Conservation (phyloP, 192 early-diverging fungal species). For the Gigaspora rosea region DNA sequence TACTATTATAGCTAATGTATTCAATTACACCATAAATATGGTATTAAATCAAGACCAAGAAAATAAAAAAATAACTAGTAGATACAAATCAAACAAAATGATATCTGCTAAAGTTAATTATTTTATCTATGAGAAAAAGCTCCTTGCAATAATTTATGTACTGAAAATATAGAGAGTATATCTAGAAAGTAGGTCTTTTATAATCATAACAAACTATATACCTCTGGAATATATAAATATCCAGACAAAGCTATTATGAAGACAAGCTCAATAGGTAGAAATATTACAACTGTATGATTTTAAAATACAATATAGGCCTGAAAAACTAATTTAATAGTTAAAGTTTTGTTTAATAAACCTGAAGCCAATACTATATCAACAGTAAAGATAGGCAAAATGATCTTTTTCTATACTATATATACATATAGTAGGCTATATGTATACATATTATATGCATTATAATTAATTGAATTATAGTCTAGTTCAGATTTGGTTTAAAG, state of each 20-base stretch:
- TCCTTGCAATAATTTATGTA: constrained; percentile 43
- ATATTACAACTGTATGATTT: constrained; percentile 6
- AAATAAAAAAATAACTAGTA: constrained; percentile 35
- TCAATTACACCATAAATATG: constrained; percentile 39
- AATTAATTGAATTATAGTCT: too few relatives aligned
- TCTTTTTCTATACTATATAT: too few relatives aligned
- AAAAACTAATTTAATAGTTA: constrained; percentile 31
- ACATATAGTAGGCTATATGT: too few relatives aligned
- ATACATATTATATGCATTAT: too few relatives aligned
- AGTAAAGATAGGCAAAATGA: too few relatives aligned
- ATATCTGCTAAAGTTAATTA: constrained; percentile 34
- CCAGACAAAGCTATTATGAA: constrained; percentile 30
- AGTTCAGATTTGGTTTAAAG: too few relatives aligned
- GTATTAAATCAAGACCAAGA: constrained; percentile 39
- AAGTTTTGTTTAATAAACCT: constrained; percentile 32
- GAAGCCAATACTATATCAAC: too few relatives aligned
- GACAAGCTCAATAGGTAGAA: constrained; percentile 31
- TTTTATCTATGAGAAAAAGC: constrained; percentile 41
- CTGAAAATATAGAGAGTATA: constrained; percentile 43
- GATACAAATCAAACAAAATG: constrained; percentile 38
- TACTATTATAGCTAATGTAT: constrained; percentile 43
- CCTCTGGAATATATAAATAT: constrained; percentile 45
- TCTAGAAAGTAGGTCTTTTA: constrained; percentile 35
- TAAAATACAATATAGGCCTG: constrained; percentile 22
- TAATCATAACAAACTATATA: constrained; percentile 43